Base-by-base conservation (phyloP, 2,329 filamentous ascomycete genomes). In the Pseudocercospora crystallina region DNA sequence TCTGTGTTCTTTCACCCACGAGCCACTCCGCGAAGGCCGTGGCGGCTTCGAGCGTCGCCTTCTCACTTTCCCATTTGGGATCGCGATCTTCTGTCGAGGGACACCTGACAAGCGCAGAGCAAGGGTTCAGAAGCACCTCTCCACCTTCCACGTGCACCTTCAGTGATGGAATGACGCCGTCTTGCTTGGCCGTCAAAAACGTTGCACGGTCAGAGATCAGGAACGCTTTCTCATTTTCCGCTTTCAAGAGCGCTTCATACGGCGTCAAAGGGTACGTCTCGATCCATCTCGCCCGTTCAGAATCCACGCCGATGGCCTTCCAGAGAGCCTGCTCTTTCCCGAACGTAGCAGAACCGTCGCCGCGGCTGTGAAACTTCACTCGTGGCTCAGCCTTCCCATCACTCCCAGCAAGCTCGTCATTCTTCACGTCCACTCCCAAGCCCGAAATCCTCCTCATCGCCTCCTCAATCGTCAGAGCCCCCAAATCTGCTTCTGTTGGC, bases 291-390 rank as follows among this genome's bases (percentile, higher is more conserved):
- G 33, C 17, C 5, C 30, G 30, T 5, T 34, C 8, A 1, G 45
- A 2, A 13, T 57, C 40, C 0, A 61, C 32, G 1, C 36, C 46
- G 9, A 55, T 58, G 12, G 45, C 26, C 11, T 39, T 31, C 55
- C 55, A 64, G 1, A 64, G 48, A 12, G 14, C 26, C 3, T 47
- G 47, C 47, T 64, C 59, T 41, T 56, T 61, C 5, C 38, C 49
- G 37, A 55, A 60, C 1, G 61, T 62, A 1, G 61, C 60, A 8
- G 57, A 61, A 5, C 55, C 57, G 46, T 64, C 60, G 8, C 53
- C 59, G 11, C 60, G 49, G 5, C 54, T 58, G 17, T 61, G 58
- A 20, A 61, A 62, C 5, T 45, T 11, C 20, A 44, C 26, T 8
- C 29, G 0, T 11, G n/a, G 12, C 34, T 15, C 20, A 26, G 3